Evolutionary conservation across 2,329 filamentous ascomycete species (phyloP).

Genomic region (Magnaporthiopsis rhizophila): DNA sequence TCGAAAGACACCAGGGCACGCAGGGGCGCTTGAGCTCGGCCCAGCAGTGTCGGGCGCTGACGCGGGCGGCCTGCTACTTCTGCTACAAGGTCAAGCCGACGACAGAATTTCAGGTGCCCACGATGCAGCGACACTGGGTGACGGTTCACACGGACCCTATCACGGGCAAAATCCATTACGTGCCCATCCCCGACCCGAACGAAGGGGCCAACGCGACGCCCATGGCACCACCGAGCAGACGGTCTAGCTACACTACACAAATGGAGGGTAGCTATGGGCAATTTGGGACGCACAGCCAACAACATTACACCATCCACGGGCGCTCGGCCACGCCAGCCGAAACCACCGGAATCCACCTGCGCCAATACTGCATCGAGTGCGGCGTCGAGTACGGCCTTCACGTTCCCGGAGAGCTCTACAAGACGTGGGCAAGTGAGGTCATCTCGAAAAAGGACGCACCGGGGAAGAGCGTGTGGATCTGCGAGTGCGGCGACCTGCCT

Average conservation of each 20-base stretch:
- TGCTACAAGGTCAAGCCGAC: constrained; percentile 14
- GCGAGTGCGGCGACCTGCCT: background rate
- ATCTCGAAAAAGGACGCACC: background rate
- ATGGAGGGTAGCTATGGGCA: background rate
- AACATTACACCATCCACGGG: background rate
- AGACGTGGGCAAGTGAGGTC: background rate
- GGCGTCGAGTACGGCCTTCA: constrained; percentile 11
- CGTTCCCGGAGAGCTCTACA: constrained; percentile 9
- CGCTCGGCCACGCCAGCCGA: constrained; percentile 10
- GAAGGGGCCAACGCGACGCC: constrained; percentile 1
- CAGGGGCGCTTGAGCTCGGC: background rate
- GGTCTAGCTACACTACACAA: background rate
- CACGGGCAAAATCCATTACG: constrained; percentile 9
- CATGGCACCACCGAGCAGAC: constrained; percentile 6
- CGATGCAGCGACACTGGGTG: constrained; percentile 1
- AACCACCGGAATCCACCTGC: constrained; percentile 13
- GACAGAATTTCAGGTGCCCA: constrained; percentile 11
- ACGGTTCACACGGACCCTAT: background rate
- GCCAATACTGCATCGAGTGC: constrained; percentile 15
- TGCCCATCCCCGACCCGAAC: constrained; percentile 9
- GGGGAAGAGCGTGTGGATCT: background rate
- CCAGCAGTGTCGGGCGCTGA: background rate
- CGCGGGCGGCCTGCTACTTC: constrained; percentile 13
- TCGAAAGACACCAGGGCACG: background rate
- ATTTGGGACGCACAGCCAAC: background rate